Evolutionary conservation across 805 yeast species (phyloP).

Genomic region (Suhomyces sp.): DNA sequence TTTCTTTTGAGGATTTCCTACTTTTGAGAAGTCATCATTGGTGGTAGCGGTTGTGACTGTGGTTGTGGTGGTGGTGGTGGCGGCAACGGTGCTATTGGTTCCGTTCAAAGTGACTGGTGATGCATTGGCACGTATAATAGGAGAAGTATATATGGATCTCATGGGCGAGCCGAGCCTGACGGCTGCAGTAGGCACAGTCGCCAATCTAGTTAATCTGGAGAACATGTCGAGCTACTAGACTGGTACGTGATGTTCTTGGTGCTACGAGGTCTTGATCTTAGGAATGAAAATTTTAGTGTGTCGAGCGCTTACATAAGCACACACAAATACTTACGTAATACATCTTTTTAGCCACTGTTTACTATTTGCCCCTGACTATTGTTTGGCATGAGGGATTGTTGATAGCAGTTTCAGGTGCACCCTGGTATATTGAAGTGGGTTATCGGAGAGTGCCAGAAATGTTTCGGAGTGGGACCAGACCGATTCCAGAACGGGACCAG

Average conservation of each 20-base stretch:
- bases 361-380: neutral
- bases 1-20: conserved; percentile 1
- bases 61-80: neutral
- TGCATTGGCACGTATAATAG: conserved; percentile 2
- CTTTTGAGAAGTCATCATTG: neutral
- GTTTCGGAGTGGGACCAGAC: neutral
- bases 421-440: neutral
- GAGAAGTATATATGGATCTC: neutral
- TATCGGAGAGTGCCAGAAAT: neutral
- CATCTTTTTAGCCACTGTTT: neutral
- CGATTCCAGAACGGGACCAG: neutral
- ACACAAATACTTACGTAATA: neutral
- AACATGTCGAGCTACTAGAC: conserved; percentile 6
- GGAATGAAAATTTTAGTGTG: neutral
- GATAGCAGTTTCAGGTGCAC: neutral
- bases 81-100: neutral
- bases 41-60: neutral
- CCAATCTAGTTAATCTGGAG: conserved; percentile 9
- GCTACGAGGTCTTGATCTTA: neutral
- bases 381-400: neutral
- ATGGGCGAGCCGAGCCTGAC: neutral
- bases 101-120: conserved; percentile 5
- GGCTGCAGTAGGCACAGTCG: conserved; percentile 2
- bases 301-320: neutral
- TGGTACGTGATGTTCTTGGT: neutral